Conservation (phyloP, 2,329 filamentous ascomycete genomes). For the Teratosphaeriaceae sp. region DNA sequence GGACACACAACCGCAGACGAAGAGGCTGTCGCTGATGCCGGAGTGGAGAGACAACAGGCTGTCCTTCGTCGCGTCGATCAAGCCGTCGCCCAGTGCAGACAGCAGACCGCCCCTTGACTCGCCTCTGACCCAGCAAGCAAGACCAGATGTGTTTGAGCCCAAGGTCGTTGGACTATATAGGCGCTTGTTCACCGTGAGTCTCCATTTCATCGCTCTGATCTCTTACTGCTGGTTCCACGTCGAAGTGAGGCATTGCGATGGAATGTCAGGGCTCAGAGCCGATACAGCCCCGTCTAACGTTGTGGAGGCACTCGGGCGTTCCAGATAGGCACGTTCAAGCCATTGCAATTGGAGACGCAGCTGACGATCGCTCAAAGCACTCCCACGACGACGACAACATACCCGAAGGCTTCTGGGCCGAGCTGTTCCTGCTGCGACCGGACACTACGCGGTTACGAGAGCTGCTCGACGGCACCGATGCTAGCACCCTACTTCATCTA, state of each 20-base stretch:
- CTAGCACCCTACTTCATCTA: conserved; percentile 68
- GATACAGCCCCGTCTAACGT: too few relatives aligned
- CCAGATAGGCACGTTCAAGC: too few relatives aligned
- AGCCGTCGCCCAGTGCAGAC: conserved; percentile 4
- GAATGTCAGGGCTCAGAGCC: too few relatives aligned
- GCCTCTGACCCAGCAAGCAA: conserved; percentile 84
- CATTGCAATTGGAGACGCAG: too few relatives aligned
- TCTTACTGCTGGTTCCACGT: too few relatives aligned
- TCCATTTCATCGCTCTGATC: too few relatives aligned
- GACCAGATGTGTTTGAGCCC: conserved; percentile 84
- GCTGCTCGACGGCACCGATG: conserved; percentile 62
- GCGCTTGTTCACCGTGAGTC: conserved; percentile 66
- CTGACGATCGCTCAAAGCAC: conserved; percentile 39
- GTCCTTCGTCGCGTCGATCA: conserved; percentile 12
- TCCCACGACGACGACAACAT: conserved; percentile 62
- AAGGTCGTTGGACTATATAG: conserved; percentile 92
- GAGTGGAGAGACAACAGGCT: conserved; percentile 16
- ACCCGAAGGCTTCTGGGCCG: conserved; percentile 88
- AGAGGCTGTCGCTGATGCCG: conserved; percentile 10
- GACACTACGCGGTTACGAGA: conserved; percentile 62
- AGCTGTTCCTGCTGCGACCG: conserved; percentile 86
- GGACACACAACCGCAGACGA: conserved; percentile 8
- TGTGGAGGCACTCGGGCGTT: too few relatives aligned
- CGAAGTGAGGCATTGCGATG: too few relatives aligned
- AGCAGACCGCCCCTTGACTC: conserved; percentile 60